These are phyloP conservation scores for Avicennia marina DNA, from an alignment of 257 asterid species.

Conservation along the genomic window DNA sequence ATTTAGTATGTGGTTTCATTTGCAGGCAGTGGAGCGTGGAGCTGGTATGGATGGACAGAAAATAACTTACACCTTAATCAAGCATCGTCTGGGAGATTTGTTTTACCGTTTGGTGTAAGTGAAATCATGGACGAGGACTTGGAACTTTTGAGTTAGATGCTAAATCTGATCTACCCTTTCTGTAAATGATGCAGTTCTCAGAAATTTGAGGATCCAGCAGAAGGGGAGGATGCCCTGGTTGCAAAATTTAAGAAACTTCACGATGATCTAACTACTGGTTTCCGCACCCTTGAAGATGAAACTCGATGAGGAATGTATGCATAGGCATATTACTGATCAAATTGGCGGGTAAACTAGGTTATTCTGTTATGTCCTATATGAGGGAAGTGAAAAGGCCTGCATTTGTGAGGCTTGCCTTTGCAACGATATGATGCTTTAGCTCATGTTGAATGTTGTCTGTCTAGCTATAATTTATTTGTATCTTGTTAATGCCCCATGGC, in stretches of 20 bases:
- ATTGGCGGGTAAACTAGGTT: conserved; percentile 12
- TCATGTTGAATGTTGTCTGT: conserved; percentile 26
- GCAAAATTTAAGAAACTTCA: conserved; percentile 78
- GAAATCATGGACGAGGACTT: not conserved
- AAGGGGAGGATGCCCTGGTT: conserved; percentile 78
- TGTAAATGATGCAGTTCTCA: conserved; percentile 60
- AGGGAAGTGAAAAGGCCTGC: conserved; percentile 16
- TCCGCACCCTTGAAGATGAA: conserved; percentile 97
- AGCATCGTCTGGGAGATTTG: conserved; percentile 92
- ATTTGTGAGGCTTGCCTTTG: conserved; percentile 18
- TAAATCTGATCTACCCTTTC: not conserved
- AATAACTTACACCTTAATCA: conserved; percentile 81
- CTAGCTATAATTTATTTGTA: conserved; percentile 30
- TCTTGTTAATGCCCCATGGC: conserved; percentile 20
- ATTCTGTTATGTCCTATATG: conserved; percentile 1
- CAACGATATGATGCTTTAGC: conserved; percentile 28
- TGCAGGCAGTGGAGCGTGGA: conserved; percentile 94
- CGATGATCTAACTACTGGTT: conserved; percentile 89
- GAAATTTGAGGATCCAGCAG: conserved; percentile 98
- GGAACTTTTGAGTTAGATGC: not conserved
- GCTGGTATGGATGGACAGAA: conserved; percentile 99
- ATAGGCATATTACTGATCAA: too few relatives aligned
- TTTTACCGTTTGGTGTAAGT: conserved; percentile 97
- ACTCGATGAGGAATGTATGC: conserved; percentile 58
- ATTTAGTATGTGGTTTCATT: conserved; percentile 11